phyloP scores from a whole-genome alignment of 352 stramenopile genomes.

The Globisporangium yorkense region DNA sequence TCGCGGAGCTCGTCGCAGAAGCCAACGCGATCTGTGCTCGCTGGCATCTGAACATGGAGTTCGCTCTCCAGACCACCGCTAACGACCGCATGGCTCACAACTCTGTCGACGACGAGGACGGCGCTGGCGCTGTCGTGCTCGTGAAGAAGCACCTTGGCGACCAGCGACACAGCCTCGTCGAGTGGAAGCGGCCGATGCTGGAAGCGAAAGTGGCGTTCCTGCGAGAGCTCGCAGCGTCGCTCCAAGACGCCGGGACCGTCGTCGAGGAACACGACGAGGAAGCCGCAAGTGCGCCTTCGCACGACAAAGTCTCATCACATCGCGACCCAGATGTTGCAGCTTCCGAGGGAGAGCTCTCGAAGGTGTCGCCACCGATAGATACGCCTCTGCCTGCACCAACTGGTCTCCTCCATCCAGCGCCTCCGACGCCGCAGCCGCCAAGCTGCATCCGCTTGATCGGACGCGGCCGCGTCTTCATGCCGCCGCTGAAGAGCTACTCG shows the following conservation, averaged over 20 bases:
- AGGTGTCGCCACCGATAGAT: neutral
- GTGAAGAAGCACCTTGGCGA: conserved; percentile 44
- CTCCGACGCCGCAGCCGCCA: neutral
- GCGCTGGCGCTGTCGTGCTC: conserved; percentile 15
- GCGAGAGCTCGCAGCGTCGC: conserved; percentile 34
- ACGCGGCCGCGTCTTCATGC: conserved; percentile 25
- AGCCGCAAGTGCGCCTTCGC: neutral
- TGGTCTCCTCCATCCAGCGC: neutral
- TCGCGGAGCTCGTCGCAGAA: conserved; percentile 33
- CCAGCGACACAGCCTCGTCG: conserved; percentile 31
- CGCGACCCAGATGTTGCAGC: conserved; percentile 15
- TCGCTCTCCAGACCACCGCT: conserved; percentile 15
- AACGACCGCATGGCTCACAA: neutral
- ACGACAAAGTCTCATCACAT: conserved; percentile 12
- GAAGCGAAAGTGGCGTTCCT: conserved; percentile 42
- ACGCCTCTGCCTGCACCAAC: neutral
- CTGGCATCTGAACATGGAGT: conserved; percentile 46
- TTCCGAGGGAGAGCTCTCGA: neutral
- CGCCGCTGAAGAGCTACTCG: conserved; percentile 9
- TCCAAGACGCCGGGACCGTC: conserved; percentile 16
- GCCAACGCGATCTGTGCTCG: conserved; percentile 56
- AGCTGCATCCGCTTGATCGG: conserved; percentile 25
- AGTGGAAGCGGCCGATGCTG: conserved; percentile 38
- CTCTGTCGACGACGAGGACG: neutral
- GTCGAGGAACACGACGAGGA: conserved; percentile 1